These are phyloP conservation scores for Termitomyces sp. DNA, from an alignment of 768 basidiomycete species.

Conservation along the genomic window DNA sequence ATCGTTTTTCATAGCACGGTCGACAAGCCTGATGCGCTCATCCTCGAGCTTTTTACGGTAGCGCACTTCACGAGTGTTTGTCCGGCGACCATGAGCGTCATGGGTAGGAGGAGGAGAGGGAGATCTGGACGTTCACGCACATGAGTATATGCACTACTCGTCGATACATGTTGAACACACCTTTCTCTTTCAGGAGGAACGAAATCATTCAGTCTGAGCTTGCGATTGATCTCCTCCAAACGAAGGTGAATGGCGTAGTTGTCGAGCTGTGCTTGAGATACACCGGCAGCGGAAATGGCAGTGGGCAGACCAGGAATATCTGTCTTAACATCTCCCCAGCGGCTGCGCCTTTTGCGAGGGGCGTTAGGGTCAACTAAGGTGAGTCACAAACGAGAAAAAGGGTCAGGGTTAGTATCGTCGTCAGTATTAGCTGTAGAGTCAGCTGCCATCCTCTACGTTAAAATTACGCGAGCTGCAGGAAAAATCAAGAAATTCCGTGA, in stretches of 20 bases:
- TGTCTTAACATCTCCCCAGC: conserved; percentile 94
- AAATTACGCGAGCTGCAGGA: conserved; percentile 18
- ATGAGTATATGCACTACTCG: conserved; percentile 25
- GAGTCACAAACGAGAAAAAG: conserved; percentile 39
- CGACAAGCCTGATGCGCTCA: conserved; percentile 89
- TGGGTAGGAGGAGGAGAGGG: conserved; percentile 97
- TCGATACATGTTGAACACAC: conserved; percentile 33
- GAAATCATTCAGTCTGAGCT: conserved; percentile 90
- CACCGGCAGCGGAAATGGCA: conserved; percentile 88
- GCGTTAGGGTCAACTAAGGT: conserved; percentile 75
- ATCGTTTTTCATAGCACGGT: conserved; percentile 95
- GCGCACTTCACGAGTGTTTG: conserved; percentile 97
- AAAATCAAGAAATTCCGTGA: conserved; percentile 16
- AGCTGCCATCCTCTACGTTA: conserved; percentile 24
- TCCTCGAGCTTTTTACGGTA: conserved; percentile 95
- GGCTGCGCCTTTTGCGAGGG: conserved; percentile 91
- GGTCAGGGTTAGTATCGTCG: conserved; percentile 58
- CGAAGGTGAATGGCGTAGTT: conserved; percentile 96
- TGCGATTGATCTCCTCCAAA: conserved; percentile 96
- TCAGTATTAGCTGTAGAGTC: conserved; percentile 37
- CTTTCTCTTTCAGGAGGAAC: conserved; percentile 94
- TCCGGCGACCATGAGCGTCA: conserved; percentile 95
- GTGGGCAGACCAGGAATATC: conserved; percentile 93
- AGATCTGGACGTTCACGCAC: conserved; percentile 55
- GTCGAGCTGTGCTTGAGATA: conserved; percentile 94